phyloP scores from a whole-genome alignment of 2,329 filamentous ascomycete genomes.

The Penicillium sp. region DNA sequence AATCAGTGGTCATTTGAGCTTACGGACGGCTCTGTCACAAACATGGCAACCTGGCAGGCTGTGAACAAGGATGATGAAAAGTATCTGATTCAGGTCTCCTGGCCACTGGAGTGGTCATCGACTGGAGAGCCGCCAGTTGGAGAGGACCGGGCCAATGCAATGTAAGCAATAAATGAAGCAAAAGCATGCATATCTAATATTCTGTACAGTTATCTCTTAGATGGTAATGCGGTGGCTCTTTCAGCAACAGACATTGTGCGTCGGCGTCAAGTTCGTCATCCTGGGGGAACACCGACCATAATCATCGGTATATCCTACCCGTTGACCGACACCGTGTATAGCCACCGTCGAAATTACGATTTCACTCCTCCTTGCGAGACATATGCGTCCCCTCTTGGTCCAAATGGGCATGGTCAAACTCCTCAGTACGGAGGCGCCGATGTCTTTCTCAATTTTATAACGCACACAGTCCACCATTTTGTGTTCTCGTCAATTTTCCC shows the following conservation, averaged over 20 bases:
- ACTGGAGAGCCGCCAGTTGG: background rate
- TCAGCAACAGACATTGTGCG: conserved; percentile 28
- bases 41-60: conserved; percentile 17
- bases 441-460: conserved; percentile 49
- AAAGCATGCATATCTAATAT: background rate
- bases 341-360: conserved; percentile 20
- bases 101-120: conserved; percentile 26
- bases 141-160: conserved; percentile 10
- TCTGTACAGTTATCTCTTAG: conserved; percentile 26
- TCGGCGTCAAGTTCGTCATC: conserved; percentile 14
- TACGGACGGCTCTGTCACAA: conserved; percentile 1
- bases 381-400: conserved; percentile 24
- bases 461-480: conserved; percentile 38
- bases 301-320: conserved; percentile 31
- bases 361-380: conserved; percentile 22
- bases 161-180: conserved; percentile 16
- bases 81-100: conserved; percentile 29
- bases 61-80: conserved; percentile 1
- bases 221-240: conserved; percentile 32
- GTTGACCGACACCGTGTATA: conserved; percentile 20
- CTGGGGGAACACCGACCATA: conserved; percentile 20
- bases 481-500: conserved; percentile 31
- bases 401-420: conserved; percentile 24
- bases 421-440: conserved; percentile 47
- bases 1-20: conserved; percentile 14